Evolutionary conservation across 441 rosid species (phyloP).

Genomic region (Eruca vesicaria): DNA sequence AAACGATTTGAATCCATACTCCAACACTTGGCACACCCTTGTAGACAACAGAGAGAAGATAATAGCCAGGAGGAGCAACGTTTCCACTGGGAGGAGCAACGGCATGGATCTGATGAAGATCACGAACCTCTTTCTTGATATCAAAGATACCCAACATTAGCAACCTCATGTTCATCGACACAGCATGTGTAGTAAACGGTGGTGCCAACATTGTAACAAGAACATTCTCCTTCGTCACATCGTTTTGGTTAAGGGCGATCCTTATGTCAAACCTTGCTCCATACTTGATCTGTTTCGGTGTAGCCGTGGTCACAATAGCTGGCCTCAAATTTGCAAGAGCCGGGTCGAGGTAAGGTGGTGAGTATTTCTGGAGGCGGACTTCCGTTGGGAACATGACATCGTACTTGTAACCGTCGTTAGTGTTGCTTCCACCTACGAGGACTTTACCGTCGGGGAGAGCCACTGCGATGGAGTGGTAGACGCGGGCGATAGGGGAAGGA

Average conservation of each 20-base stretch:
- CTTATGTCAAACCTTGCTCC: constrained; percentile 25
- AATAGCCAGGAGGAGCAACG: constrained; percentile 55
- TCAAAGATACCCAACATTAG: constrained; percentile 31
- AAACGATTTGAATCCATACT: constrained; percentile 42
- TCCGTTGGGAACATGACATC: constrained; percentile 48
- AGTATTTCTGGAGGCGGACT: constrained; percentile 48
- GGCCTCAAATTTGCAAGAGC: constrained; percentile 33
- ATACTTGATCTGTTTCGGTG: constrained; percentile 30
- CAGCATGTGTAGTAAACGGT: constrained; percentile 50
- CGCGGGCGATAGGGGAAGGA: constrained; percentile 40
- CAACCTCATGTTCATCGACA: constrained; percentile 53
- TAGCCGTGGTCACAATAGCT: constrained; percentile 20
- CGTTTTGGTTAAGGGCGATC: background rate
- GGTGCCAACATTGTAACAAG: constrained; percentile 49
- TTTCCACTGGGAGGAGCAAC: constrained; percentile 35
- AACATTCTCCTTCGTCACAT: constrained; percentile 20
- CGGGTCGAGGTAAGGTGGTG: constrained; percentile 40
- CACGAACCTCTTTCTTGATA: background rate
- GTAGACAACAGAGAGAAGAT: constrained; percentile 46
- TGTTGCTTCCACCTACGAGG: constrained; percentile 52
- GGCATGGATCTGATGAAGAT: constrained; percentile 13
- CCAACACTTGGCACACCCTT: constrained; percentile 46
- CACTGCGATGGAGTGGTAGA: constrained; percentile 51
- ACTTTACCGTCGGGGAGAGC: constrained; percentile 54
- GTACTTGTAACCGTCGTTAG: constrained; percentile 40